Evolutionary conservation across 352 stramenopile species (phyloP).

Genomic region (Phytophthora colocasiae): DNA sequence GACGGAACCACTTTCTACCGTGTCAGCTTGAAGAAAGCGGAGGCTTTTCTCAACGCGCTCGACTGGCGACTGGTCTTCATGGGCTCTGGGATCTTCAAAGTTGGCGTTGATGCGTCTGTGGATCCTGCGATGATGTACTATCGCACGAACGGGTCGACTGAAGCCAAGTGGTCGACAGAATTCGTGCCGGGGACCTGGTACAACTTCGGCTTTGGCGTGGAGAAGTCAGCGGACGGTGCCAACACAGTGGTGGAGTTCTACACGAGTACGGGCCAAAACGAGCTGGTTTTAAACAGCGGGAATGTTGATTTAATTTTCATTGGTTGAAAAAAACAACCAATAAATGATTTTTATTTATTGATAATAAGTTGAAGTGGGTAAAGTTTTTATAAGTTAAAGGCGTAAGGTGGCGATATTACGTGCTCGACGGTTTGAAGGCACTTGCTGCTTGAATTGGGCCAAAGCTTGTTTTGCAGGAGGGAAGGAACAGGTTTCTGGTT

Average conservation of each 20-base stretch:
- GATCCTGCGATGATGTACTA: slow-evolving; percentile 53
- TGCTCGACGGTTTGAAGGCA: slow-evolving; percentile 51
- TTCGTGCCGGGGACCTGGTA: slow-evolving; percentile 60
- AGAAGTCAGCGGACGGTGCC: slow-evolving; percentile 32
- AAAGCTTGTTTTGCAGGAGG: slow-evolving; percentile 35
- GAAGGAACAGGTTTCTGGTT: slow-evolving; percentile 8
- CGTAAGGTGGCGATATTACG: slow-evolving; percentile 4
- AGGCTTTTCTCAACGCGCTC: slow-evolving; percentile 50
- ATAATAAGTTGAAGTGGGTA: slow-evolving; percentile 13
- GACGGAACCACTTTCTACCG: slow-evolving; percentile 56
- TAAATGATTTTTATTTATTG: neutral
- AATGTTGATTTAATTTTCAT: slow-evolving; percentile 18
- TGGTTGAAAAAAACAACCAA: slow-evolving; percentile 15
- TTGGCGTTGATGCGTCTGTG: slow-evolving; percentile 53
- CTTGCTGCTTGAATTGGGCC: slow-evolving; percentile 58
- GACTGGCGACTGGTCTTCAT: slow-evolving; percentile 59
- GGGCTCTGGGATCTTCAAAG: slow-evolving; percentile 50
- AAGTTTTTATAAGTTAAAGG: slow-evolving; percentile 17
- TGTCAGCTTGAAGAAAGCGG: slow-evolving; percentile 52
- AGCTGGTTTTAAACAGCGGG: slow-evolving; percentile 33
- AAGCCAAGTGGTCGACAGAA: slow-evolving; percentile 47
- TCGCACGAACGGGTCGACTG: slow-evolving; percentile 38
- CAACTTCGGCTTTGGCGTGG: slow-evolving; percentile 60
- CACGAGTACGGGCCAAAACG: slow-evolving; percentile 45
- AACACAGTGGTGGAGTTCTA: slow-evolving; percentile 49